A percentile compares a stretch with the other conserved stretches of the same genome.
Evolutionary conservation across 2,329 filamentous ascomycete species (phyloP).

Genomic region (Lachnellula arida): DNA sequence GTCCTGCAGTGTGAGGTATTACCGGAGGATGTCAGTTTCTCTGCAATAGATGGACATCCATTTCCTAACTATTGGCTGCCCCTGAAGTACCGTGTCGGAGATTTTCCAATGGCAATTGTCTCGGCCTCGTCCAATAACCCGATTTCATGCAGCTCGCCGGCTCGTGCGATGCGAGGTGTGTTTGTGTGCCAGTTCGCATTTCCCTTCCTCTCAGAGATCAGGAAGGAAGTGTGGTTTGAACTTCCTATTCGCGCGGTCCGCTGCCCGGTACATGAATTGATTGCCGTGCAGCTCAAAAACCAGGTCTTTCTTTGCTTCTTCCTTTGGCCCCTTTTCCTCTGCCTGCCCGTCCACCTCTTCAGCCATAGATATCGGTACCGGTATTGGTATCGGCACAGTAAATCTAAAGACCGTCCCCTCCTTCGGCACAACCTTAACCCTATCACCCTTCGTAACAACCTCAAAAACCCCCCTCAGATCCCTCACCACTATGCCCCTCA

Average conservation of each 20-base stretch:
- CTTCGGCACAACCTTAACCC: constrained; percentile 79
- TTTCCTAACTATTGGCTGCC: no score
- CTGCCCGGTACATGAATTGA: constrained; percentile 77
- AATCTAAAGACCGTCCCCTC: constrained; percentile 84
- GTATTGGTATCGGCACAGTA: constrained; percentile 48
- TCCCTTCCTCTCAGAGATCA: constrained; percentile 54
- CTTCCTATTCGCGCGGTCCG: constrained; percentile 84
- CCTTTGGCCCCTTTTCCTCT: constrained; percentile 14
- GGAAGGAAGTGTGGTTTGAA: constrained; percentile 81
- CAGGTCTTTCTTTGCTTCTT: constrained; percentile 42
- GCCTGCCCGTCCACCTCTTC: constrained; percentile 8
- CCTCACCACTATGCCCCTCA: constrained; percentile 80
- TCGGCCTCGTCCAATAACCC: not conserved
- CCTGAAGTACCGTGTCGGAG: no score
- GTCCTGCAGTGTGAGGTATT: no score
- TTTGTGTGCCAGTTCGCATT: not conserved
- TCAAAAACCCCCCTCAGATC: constrained; percentile 86
- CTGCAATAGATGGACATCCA: no score
- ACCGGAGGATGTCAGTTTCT: no score
- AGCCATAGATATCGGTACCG: not conserved
- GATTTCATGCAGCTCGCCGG: not conserved
- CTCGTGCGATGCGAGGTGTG: no score
- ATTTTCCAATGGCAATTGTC: not conserved
- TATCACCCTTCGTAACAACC: constrained; percentile 67
- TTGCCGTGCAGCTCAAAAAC: constrained; percentile 84